A percentile compares a stretch with the other conserved stretches of the same genome.
phyloP scores from a whole-genome alignment of 2,329 filamentous ascomycete genomes.

The Phoma herbarum region DNA sequence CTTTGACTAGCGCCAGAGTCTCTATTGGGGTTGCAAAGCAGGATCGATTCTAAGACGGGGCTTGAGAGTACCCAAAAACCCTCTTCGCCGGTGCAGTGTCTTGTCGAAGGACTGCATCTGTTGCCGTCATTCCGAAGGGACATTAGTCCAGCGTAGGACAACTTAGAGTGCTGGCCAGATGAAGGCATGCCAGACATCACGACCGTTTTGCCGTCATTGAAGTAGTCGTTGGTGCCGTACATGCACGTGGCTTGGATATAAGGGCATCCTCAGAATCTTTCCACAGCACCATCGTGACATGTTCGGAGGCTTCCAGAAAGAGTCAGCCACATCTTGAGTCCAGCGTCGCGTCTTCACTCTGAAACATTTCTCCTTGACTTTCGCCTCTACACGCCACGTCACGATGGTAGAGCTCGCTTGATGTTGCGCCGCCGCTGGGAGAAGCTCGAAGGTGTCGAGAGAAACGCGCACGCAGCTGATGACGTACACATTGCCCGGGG shows the following conservation, averaged over 20 bases:
- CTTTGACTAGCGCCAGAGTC: background rate
- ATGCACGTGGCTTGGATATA: background rate
- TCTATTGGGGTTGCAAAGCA: background rate
- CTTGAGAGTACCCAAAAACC: no score
- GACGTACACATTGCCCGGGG: constrained; percentile 11
- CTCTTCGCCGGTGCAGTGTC: no score
- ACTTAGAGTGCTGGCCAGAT: no score
- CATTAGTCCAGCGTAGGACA: no score
- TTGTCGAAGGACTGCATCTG: no score
- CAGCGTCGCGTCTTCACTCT: background rate
- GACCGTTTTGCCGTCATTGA: no score
- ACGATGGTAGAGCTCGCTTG: background rate
- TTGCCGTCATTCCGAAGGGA: no score
- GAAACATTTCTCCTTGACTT: background rate
- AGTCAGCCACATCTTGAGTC: background rate
- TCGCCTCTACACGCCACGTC: background rate
- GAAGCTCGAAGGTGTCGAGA: background rate
- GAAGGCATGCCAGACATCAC: no score
- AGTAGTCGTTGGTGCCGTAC: background rate
- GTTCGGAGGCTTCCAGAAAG: background rate
- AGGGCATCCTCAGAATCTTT: constrained; percentile 1
- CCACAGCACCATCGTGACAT: background rate
- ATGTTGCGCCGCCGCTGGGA: background rate
- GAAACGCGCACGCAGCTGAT: background rate
- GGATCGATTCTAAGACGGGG: no score